phyloP scores from a whole-genome alignment of 345 rosid genomes.

The Dipteronia sinensis region DNA sequence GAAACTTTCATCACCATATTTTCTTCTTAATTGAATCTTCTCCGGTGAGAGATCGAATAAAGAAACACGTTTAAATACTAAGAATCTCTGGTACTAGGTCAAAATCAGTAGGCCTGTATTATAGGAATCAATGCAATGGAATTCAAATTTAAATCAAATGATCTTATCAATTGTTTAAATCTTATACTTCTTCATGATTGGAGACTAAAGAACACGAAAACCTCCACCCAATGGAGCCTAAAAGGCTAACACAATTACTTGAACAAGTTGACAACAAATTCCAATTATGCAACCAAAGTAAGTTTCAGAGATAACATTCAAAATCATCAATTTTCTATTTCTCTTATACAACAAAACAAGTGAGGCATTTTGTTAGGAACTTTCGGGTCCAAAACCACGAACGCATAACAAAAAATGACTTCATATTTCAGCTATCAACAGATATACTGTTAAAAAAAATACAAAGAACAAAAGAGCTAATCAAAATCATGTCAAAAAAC shows the following conservation, averaged over 20 bases:
- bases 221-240: constrained; percentile 2
- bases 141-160: constrained; percentile 1
- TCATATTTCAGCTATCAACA: neutral
- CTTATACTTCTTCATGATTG: neutral
- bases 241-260: neutral
- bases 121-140: constrained; percentile 2
- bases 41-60: neutral
- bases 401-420: constrained; percentile 11
- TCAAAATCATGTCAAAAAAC: neutral
- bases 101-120: neutral
- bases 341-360: neutral
- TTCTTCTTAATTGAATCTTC: constrained; percentile 18
- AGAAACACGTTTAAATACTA: neutral
- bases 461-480: neutral
- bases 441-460: neutral
- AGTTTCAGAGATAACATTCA: neutral
- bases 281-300: constrained; percentile 3
- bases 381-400: neutral
- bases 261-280: neutral
- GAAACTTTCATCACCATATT: neutral
- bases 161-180: neutral
- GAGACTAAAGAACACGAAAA: neutral
- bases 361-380: neutral
- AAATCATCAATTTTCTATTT: neutral
- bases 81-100: neutral